These are phyloP conservation scores for Mycena rosella DNA, from an alignment of 768 basidiomycete genomes.

Conservation along the genomic window DNA sequence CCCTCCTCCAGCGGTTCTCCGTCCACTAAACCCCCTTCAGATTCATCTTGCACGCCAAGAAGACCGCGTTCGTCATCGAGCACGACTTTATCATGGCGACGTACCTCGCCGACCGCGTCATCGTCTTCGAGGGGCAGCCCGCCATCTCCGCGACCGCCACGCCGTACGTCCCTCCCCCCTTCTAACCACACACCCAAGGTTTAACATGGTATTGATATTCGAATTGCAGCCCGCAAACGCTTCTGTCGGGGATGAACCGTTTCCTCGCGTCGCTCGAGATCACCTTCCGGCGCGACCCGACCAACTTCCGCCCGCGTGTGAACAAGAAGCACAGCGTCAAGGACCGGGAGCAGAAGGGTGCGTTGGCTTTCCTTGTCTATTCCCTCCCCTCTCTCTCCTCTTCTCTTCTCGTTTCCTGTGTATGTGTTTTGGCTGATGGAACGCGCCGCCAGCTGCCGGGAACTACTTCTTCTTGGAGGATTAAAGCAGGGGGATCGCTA, in stretches of 20 bases:
- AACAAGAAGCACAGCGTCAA: constrained; percentile 90
- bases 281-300: constrained; percentile 98
- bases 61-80: constrained; percentile 99
- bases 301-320: constrained; percentile 90
- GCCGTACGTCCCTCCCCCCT: constrained; percentile 66
- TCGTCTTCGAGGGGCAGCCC: constrained; percentile 91
- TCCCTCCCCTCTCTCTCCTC: constrained; percentile 4
- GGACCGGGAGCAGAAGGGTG: constrained; percentile 90
- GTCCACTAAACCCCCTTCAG: constrained; percentile 48
- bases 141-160: constrained; percentile 91
- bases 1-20: background rate
- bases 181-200: constrained; percentile 1
- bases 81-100: constrained; percentile 99
- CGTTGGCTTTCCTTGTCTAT: no score
- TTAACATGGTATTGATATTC: background rate
- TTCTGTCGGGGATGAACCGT: constrained; percentile 97
- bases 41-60: constrained; percentile 96
- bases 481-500: constrained; percentile 46
- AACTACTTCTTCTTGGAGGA: constrained; percentile 97
- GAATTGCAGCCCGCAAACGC: constrained; percentile 83
- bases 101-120: constrained; percentile 97
- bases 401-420: background rate
- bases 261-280: constrained; percentile 97
- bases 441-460: constrained; percentile 65
- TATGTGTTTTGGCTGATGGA: constrained; percentile 10